Evolutionary conservation across 148 eudicot species (phyloP), one percentile per base, ranked within the genome.

Genomic region (Cornus suecica): DNA sequence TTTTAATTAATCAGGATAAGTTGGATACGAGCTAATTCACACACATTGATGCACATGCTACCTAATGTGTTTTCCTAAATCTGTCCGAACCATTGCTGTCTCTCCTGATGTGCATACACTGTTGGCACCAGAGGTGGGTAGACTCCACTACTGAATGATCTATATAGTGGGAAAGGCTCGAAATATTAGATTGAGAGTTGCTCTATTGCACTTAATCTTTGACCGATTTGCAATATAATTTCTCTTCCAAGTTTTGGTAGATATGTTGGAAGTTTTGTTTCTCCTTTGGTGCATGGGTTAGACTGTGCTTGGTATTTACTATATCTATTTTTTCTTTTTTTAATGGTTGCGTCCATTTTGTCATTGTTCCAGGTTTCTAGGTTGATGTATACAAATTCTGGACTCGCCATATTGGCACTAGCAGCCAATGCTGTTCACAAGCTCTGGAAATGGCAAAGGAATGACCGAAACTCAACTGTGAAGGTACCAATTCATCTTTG

Each of bases 381-480:
- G 82, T 79, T 93, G 88, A 88, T 93, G 26, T 93, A 93, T 71
- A 93, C 98, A 64, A 91, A 93, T 82, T 88, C 92, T 52, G 98
- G 98, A 29, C 26, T 77, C 56, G 98, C 96, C 77, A 83, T 93
- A 69, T 77, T 93, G 85, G 94, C 98, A 61, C 72, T 93, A 75
- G 87, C 90, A 48, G 88, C 90, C 42, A 89, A 91, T 83, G 96
- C 92, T 70, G 94, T 88, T 29, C 97, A 93, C 86, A 93, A 88
- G 74, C 81, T 93, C 48, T 93, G 95, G 95, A 90, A 89, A 81
- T 93, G 96, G 98, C 94, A 84, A 51, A 88, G 84, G 80, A 93
- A 79, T 82, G 98, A 93, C 13, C 84, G 89, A 31, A 83, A 89
- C 60, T 24, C 74, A 10, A 64, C 83, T 63, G 96, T 85, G 75